Evolutionary conservation across 1,284 basidiomycete species (phyloP).

Genomic region (Albatrellus sp.): DNA sequence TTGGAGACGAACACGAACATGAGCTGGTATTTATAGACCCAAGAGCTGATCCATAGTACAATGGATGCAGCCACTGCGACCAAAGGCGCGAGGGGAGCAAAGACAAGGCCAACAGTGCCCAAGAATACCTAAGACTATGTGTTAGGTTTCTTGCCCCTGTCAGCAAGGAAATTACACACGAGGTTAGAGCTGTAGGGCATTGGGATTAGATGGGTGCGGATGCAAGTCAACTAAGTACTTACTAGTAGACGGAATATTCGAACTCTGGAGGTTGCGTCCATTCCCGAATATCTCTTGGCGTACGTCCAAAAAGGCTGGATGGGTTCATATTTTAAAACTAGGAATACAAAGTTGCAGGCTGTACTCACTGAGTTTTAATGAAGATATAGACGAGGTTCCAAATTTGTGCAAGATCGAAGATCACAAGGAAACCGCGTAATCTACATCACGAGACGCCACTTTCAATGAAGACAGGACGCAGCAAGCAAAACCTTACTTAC

Average conservation of each 20-base stretch:
- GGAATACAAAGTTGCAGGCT: no score
- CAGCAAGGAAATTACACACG: slow-evolving; percentile 22
- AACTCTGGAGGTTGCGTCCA: slow-evolving; percentile 94
- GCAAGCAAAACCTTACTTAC: slow-evolving; percentile 26
- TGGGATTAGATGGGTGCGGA: background rate
- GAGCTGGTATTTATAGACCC: slow-evolving; percentile 86
- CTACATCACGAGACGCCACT: slow-evolving; percentile 21
- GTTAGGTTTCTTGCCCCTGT: slow-evolving; percentile 4
- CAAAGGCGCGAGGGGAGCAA: slow-evolving; percentile 84
- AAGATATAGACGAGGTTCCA: slow-evolving; percentile 82
- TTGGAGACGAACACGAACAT: slow-evolving; percentile 86
- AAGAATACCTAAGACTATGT: slow-evolving; percentile 57
- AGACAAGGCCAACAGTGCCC: slow-evolving; percentile 77
- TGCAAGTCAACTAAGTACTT: slow-evolving; percentile 18
- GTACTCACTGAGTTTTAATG: slow-evolving; percentile 58
- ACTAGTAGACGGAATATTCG: slow-evolving; percentile 86
- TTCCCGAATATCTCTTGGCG: slow-evolving; percentile 90
- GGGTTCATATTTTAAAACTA: slow-evolving; percentile 2
- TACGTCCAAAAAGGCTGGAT: slow-evolving; percentile 78
- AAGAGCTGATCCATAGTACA: slow-evolving; percentile 76
- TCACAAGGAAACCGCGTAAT: slow-evolving; percentile 82
- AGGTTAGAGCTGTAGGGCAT: slow-evolving; percentile 43
- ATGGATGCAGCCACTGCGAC: slow-evolving; percentile 66
- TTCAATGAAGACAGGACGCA: background rate
- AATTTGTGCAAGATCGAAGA: slow-evolving; percentile 95